These are phyloP conservation scores for Taiwanofungus camphoratus DNA, from an alignment of 1,284 basidiomycete species.

Conservation along the genomic window DNA sequence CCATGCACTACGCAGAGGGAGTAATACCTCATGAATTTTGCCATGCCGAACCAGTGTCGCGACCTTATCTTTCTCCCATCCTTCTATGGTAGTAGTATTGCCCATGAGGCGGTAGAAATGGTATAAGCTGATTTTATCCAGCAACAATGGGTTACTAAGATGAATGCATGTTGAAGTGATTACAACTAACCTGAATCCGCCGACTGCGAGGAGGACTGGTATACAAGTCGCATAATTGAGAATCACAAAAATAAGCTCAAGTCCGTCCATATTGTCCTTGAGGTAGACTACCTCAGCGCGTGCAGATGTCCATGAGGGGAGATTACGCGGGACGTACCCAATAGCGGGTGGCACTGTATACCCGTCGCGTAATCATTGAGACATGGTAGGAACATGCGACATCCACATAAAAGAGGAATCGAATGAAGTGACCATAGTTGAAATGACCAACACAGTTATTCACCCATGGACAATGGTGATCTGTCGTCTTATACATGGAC, in stretches of 20 bases:
- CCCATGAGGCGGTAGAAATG: constrained; percentile 78
- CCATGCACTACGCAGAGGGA: too few species aligned
- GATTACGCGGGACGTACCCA: constrained; percentile 41
- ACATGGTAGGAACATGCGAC: constrained; percentile 83
- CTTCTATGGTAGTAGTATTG: constrained; percentile 95
- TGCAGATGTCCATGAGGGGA: background rate
- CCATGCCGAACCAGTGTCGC: constrained; percentile 82
- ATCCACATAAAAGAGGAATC: constrained; percentile 91
- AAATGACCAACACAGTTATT: constrained; percentile 88
- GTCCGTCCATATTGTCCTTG: constrained; percentile 64
- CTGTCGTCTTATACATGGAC: constrained; percentile 30
- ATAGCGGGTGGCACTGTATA: constrained; percentile 43
- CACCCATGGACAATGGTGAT: constrained; percentile 91
- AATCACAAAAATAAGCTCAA: constrained; percentile 80
- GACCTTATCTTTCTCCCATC: constrained; percentile 96
- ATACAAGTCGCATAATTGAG: constrained; percentile 84
- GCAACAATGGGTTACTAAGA: constrained; percentile 3
- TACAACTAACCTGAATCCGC: constrained; percentile 65
- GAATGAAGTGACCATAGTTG: constrained; percentile 88
- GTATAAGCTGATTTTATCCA: constrained; percentile 65
- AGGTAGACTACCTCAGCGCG: constrained; percentile 4
- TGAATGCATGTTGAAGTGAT: constrained; percentile 1
- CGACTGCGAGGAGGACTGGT: constrained; percentile 84
- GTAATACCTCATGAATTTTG: constrained; percentile 70
- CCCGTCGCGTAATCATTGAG: constrained; percentile 67